Evolutionary conservation across 768 basidiomycete genomes (phyloP).

Genomic region (Hemileccinum rubropunctum): DNA sequence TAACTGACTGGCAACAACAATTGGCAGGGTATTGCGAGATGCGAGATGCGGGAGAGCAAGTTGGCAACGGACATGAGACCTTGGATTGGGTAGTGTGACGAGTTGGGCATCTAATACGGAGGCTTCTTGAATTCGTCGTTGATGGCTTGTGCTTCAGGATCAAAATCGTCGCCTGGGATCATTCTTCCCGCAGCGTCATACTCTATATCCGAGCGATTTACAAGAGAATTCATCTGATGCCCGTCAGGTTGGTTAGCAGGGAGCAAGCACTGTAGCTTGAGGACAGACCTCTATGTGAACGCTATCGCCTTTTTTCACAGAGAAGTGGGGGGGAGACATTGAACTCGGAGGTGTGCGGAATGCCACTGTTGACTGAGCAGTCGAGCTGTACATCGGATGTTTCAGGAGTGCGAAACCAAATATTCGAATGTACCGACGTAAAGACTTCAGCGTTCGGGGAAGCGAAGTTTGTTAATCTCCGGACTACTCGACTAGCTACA

Average conservation of each 20-base stretch:
- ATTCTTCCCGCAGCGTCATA: constrained; percentile 59
- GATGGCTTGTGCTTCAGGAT: constrained; percentile 59
- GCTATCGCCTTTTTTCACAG: constrained; percentile 43
- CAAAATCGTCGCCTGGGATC: constrained; percentile 44
- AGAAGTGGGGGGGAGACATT: constrained; percentile 22
- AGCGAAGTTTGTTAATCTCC: constrained; percentile 60
- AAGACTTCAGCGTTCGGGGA: constrained; percentile 47
- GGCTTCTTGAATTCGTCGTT: constrained; percentile 65
- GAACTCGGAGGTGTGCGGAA: constrained; percentile 47
- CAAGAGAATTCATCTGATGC: constrained; percentile 66
- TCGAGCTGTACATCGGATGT: constrained; percentile 31
- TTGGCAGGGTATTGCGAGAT: background rate
- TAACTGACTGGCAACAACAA: background rate
- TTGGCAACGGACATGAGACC: background rate
- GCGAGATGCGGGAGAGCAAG: background rate
- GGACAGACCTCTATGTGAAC: constrained; percentile 58
- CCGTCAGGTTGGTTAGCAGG: constrained; percentile 6
- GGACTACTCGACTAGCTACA: constrained; percentile 61
- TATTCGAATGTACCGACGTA: constrained; percentile 39
- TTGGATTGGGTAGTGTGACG: background rate
- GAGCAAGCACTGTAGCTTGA: background rate
- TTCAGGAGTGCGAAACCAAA: constrained; percentile 24
- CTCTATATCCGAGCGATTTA: constrained; percentile 43
- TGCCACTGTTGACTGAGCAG: constrained; percentile 52
- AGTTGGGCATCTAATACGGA: constrained; percentile 30